phyloP scores from a whole-genome alignment of 139 green algal genomes.

The Cymbomonas tetramitiformis region DNA sequence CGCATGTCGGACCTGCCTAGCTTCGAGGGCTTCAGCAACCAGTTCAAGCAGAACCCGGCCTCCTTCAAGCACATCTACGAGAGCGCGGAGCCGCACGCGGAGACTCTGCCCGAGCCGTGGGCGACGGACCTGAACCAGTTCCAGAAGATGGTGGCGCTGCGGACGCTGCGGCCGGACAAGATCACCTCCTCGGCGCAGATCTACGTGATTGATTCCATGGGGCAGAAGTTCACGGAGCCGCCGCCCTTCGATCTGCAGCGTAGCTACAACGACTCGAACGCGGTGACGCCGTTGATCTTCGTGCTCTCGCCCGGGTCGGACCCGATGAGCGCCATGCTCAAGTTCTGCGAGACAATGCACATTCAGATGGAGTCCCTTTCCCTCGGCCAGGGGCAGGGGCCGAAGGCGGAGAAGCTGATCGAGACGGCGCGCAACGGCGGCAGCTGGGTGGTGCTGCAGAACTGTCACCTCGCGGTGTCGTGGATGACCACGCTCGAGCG shows the following conservation, averaged over 20 bases:
- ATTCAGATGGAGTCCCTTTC: conserved; percentile 27
- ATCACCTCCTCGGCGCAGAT: conserved; percentile 33
- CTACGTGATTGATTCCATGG: conserved; percentile 38
- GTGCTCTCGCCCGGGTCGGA: conserved; percentile 40
- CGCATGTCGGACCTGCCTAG: conserved; percentile 21
- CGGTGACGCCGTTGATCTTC: conserved; percentile 48
- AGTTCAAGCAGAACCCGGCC: conserved; percentile 24
- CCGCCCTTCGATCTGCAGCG: conserved; percentile 36
- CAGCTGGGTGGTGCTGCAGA: conserved; percentile 61
- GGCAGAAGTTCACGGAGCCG: conserved; percentile 44
- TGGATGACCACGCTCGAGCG: conserved; percentile 63
- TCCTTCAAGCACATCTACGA: conserved; percentile 37
- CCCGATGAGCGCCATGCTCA: conserved; percentile 40
- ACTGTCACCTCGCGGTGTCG: conserved; percentile 55
- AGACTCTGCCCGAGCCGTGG: conserved; percentile 32
- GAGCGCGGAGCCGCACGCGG: conserved; percentile 27
- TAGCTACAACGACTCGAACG: conserved; percentile 47
- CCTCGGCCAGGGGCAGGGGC: conserved; percentile 32
- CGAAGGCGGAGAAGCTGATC: conserved; percentile 48
- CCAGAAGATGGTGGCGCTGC: conserved; percentile 39
- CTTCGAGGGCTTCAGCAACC: conserved; percentile 24
- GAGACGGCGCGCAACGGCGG: conserved; percentile 30
- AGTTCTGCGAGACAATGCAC: conserved; percentile 35
- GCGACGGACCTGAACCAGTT: conserved; percentile 30
- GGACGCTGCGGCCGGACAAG: conserved; percentile 50